These are phyloP conservation scores for Smallanthus sonchifolius DNA, from an alignment of 129 eudicot species.

Conservation along the genomic window DNA sequence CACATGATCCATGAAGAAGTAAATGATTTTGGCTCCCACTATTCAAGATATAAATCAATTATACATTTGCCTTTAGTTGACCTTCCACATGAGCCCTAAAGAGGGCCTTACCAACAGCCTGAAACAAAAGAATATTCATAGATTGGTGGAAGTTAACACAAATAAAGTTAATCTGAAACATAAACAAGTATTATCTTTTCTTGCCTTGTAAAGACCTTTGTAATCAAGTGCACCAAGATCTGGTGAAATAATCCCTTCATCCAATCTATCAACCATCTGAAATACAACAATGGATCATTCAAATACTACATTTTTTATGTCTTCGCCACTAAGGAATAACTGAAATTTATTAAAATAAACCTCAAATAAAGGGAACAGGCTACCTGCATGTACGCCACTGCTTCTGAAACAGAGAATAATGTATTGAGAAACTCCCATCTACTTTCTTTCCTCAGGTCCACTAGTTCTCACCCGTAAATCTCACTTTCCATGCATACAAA, in stretches of 20 bases:
- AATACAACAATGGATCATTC: conserved; percentile 15
- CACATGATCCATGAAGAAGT: conserved; percentile 18
- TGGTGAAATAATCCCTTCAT: conserved; percentile 70
- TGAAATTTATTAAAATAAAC: not conserved
- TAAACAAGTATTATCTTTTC: conserved; percentile 5
- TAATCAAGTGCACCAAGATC: conserved; percentile 90
- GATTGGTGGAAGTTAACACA: conserved; percentile 9
- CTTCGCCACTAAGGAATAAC: conserved; percentile 8
- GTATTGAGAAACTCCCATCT: conserved; percentile 98
- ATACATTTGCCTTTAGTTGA: conserved; percentile 72
- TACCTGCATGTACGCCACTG: conserved; percentile 99
- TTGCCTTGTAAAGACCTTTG: conserved; percentile 96
- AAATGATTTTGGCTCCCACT: conserved; percentile 12
- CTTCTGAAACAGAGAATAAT: conserved; percentile 92
- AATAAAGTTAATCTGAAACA: not conserved
- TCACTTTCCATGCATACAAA: conserved; percentile 70
- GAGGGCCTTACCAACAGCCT: conserved; percentile 99
- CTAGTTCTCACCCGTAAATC: conserved; percentile 95
- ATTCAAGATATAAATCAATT: conserved; percentile 10
- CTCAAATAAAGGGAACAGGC: conserved; percentile 13
- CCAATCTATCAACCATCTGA: conserved; percentile 97
- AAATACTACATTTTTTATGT: not conserved
- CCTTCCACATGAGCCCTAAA: conserved; percentile 99
- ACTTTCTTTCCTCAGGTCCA: conserved; percentile 86
- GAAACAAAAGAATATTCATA: conserved; percentile 23